Evolutionary conservation across 2,329 filamentous ascomycete species (phyloP).

Genomic region (Emergomyces orientalis): DNA sequence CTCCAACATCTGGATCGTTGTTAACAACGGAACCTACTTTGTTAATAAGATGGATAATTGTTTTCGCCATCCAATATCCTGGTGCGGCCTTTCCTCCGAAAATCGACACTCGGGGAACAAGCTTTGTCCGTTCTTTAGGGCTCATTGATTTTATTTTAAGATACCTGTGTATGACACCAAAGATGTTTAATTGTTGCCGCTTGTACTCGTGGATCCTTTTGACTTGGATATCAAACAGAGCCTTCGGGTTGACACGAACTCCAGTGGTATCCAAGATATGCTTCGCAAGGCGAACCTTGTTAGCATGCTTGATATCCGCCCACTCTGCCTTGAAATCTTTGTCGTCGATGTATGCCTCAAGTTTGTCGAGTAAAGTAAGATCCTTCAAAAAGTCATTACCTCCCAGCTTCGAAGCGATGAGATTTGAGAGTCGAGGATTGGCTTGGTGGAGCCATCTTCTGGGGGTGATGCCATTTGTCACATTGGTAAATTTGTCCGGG

Average conservation of each 20-base stretch:
- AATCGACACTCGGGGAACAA: conserved; percentile 80
- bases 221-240: conserved; percentile 93
- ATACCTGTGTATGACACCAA: conserved; percentile 93
- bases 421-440: conserved; percentile 80
- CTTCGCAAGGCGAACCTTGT: conserved; percentile 86
- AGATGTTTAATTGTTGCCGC: conserved; percentile 97
- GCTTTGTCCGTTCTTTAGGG: conserved; percentile 75
- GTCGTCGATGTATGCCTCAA: conserved; percentile 77
- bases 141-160: conserved; percentile 78
- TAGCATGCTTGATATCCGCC: conserved; percentile 91
- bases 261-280: conserved; percentile 78
- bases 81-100: conserved; percentile 97
- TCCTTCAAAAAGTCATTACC: conserved; percentile 82
- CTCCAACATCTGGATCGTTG: conserved; percentile 81
- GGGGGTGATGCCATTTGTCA: conserved; percentile 96
- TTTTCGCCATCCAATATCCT: conserved; percentile 99
- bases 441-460: conserved; percentile 95
- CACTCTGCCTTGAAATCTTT: conserved; percentile 87
- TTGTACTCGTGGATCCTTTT: conserved; percentile 99
- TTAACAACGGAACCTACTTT: conserved; percentile 84
- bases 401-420: conserved; percentile 85
- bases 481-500: conserved; percentile 95
- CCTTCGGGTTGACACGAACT: conserved; percentile 72
- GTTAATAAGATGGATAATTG: conserved; percentile 94
- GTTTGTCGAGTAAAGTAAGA: conserved; percentile 71